phyloP scores from a whole-genome alignment of 108 stramenopile species.

The Cylindrotheca closterium region DNA sequence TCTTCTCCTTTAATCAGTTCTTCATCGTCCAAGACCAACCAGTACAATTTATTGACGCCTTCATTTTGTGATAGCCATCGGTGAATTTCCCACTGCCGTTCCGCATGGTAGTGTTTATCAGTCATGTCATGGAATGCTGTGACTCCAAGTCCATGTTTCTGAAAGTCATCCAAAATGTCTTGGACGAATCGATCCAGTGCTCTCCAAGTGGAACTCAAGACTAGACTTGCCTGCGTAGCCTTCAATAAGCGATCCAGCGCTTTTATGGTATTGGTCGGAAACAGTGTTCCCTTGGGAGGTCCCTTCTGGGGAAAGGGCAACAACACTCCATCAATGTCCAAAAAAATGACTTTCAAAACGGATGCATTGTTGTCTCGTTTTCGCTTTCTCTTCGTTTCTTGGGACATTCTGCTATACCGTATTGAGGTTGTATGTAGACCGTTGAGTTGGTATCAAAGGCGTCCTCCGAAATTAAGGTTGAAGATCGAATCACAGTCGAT shows the following conservation, averaged over 20 bases:
- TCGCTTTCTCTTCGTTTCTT: no score
- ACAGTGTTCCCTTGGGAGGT: slow-evolving; percentile 26
- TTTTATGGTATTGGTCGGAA: slow-evolving; percentile 50
- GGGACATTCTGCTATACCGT: no score
- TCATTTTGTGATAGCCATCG: slow-evolving; percentile 38
- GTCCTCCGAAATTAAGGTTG: no score
- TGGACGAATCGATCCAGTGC: slow-evolving; percentile 38
- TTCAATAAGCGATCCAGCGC: slow-evolving; percentile 41
- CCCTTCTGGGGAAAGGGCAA: slow-evolving; percentile 49
- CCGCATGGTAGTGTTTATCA: slow-evolving; percentile 55
- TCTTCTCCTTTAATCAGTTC: slow-evolving; percentile 49
- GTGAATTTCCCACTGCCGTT: slow-evolving; percentile 66
- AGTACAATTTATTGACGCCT: slow-evolving; percentile 13
- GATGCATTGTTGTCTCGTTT: no score
- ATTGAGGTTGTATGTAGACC: no score
- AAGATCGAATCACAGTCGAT: no score
- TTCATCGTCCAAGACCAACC: slow-evolving; percentile 79
- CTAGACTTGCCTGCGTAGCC: slow-evolving; percentile 21
- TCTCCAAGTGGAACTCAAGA: slow-evolving; percentile 72
- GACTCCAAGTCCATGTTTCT: slow-evolving; percentile 6
- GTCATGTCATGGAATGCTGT: slow-evolving; percentile 52
- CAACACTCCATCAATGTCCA: slow-evolving; percentile 79
- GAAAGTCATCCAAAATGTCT: slow-evolving; percentile 58
- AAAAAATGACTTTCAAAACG: slow-evolving; percentile 44
- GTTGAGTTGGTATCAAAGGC: no score